These are phyloP conservation scores for Gracilaria gracilis DNA, from an alignment of 23 red algal species.

Conservation along the genomic window DNA sequence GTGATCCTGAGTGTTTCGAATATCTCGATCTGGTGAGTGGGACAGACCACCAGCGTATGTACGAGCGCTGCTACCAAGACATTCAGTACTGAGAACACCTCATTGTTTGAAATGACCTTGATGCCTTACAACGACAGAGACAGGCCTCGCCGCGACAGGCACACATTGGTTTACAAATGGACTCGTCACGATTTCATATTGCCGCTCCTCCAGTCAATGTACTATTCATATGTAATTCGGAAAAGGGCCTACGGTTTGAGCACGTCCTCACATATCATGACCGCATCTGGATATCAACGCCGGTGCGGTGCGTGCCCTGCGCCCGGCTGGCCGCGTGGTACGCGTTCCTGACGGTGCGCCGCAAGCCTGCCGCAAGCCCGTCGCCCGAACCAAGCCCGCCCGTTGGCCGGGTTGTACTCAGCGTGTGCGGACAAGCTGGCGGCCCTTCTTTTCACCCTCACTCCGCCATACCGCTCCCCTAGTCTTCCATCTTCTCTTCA, in stretches of 20 bases:
- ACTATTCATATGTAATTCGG: conserved; percentile 1
- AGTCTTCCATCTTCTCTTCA: background rate
- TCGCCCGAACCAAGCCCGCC: background rate
- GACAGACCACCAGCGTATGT: no score
- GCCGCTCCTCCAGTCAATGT: background rate
- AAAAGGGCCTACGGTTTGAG: background rate
- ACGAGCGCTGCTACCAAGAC: no score
- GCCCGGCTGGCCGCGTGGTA: background rate
- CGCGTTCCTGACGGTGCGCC: background rate
- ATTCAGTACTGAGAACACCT: background rate
- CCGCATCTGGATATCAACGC: background rate
- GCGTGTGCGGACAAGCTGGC: background rate
- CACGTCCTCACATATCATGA: background rate
- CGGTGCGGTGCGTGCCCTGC: background rate
- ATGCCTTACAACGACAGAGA: background rate
- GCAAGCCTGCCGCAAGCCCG: background rate
- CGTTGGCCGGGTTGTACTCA: background rate
- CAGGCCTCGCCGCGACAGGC: background rate
- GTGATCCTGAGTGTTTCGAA: no score
- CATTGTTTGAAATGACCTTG: conserved; percentile 5
- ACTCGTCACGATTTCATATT: background rate
- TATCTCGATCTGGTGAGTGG: no score
- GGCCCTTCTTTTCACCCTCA: background rate
- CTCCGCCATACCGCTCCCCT: background rate
- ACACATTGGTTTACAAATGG: background rate